Conservation (phyloP, 2,329 filamentous ascomycete genomes). For the Exophiala dermatitidis region DNA sequence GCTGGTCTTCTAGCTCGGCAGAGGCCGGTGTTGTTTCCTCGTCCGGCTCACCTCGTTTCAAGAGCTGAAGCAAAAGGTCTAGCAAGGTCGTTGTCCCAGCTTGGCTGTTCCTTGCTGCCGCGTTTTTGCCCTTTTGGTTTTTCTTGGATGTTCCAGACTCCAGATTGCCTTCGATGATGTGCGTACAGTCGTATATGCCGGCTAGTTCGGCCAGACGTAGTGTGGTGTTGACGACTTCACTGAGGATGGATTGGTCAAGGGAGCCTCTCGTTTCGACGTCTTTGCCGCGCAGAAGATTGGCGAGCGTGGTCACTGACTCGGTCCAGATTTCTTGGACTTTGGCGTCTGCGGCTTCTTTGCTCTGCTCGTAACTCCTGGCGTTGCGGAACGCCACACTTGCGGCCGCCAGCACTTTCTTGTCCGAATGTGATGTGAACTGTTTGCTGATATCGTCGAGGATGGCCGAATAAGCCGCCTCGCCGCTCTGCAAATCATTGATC, state of each 20-base stretch:
- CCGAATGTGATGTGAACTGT: conserved; percentile 88
- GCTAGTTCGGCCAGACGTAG: conserved; percentile 75
- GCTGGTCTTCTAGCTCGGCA: conserved; percentile 70
- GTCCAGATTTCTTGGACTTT: conserved; percentile 84
- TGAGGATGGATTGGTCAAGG: conserved; percentile 57
- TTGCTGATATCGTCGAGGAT: conserved; percentile 86
- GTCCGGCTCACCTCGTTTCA: conserved; percentile 63
- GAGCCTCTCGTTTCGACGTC: conserved; percentile 66
- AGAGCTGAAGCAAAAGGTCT: conserved; percentile 65
- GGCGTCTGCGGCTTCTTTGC: conserved; percentile 74
- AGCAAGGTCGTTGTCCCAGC: conserved; percentile 37
- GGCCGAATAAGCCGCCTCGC: conserved; percentile 69
- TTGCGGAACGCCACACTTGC: conserved; percentile 76
- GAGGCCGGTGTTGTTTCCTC: conserved; percentile 59
- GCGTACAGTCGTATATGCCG: conserved; percentile 68
- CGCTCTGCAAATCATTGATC: conserved; percentile 82
- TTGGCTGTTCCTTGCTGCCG: conserved; percentile 29
- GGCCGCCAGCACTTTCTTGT: conserved; percentile 75
- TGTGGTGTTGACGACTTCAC: conserved; percentile 64
- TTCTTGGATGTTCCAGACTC: conserved; percentile 30
- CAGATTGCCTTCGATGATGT: conserved; percentile 58
- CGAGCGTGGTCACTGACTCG: conserved; percentile 65
- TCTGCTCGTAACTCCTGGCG: conserved; percentile 76
- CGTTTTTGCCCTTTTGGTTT: conserved; percentile 32
- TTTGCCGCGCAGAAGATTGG: conserved; percentile 61